These are phyloP conservation scores for Exophiala mesophila DNA, from an alignment of 2,329 filamentous ascomycete genomes.

Conservation along the genomic window DNA sequence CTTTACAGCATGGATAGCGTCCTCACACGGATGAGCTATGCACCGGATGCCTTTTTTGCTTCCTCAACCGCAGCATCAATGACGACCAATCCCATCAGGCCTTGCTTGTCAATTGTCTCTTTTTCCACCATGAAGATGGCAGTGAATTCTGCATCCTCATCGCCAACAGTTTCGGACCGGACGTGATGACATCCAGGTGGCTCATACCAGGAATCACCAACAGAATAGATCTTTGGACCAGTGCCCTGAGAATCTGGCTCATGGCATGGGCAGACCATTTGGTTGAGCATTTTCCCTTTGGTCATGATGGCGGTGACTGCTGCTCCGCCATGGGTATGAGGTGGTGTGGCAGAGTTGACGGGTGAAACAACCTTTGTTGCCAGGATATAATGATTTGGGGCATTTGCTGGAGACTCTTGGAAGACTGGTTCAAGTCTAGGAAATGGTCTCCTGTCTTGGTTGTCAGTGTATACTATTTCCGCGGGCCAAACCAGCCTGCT, in stretches of 20 bases:
- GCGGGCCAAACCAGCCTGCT: not conserved
- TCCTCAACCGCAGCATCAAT: constrained; percentile 3
- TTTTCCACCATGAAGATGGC: constrained; percentile 7
- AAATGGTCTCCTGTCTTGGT: not conserved
- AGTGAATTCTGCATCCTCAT: constrained; percentile 5
- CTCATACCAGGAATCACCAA: constrained; percentile 12
- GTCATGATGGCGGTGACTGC: constrained; percentile 39
- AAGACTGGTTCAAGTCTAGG: not conserved
- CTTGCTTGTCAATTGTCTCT: constrained; percentile 2
- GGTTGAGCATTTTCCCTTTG: constrained; percentile 39
- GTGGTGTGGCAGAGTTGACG: constrained; percentile 31
- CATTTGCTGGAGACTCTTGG: constrained; percentile 1
- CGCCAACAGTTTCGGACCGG: constrained; percentile 4
- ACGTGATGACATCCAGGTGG: constrained; percentile 15
- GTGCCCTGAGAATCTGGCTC: constrained; percentile 16
- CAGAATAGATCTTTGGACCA: constrained; percentile 2
- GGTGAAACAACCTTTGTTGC: constrained; percentile 1
- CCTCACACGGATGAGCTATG: no score
- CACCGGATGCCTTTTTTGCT: not conserved
- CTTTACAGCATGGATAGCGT: no score
- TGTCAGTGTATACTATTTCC: not conserved
- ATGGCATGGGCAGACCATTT: constrained; percentile 47
- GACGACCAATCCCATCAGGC: not conserved
- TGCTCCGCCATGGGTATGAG: constrained; percentile 45
- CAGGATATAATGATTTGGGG: constrained; percentile 3